Evolutionary conservation across 2,329 filamentous ascomycete genomes (phyloP).

Genomic region (Exserohilum rostratum): DNA sequence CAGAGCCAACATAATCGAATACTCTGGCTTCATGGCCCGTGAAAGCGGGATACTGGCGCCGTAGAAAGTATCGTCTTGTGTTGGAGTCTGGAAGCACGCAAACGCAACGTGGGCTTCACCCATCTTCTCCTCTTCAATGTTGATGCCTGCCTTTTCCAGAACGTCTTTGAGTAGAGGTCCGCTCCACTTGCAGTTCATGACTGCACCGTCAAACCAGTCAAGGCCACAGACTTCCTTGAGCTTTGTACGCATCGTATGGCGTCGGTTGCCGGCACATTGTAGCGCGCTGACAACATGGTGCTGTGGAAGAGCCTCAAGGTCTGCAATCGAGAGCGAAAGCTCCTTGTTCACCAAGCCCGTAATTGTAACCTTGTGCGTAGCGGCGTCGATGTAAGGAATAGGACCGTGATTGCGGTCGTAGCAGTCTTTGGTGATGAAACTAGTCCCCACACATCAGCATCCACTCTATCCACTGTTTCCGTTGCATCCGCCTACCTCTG

Average conservation of each 20-base stretch:
- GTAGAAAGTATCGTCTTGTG: slow-evolving; percentile 65
- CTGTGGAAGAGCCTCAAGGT: slow-evolving; percentile 59
- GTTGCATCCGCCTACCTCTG: slow-evolving; percentile 43
- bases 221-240: slow-evolving; percentile 65
- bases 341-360: slow-evolving; percentile 56
- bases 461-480: neutral
- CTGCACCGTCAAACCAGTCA: slow-evolving; percentile 65
- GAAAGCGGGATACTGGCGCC: slow-evolving; percentile 59
- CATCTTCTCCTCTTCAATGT: slow-evolving; percentile 36
- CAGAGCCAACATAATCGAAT: slow-evolving; percentile 32
- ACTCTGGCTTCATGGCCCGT: slow-evolving; percentile 25
- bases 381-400: slow-evolving; percentile 56
- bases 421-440: slow-evolving; percentile 57
- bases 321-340: slow-evolving; percentile 54
- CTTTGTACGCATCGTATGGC: slow-evolving; percentile 65
- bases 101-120: slow-evolving; percentile 60
- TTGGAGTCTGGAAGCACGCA: slow-evolving; percentile 59
- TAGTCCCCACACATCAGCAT: slow-evolving; percentile 12
- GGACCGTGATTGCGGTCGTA: slow-evolving; percentile 65
- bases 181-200: slow-evolving; percentile 66
- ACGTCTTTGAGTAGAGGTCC: slow-evolving; percentile 60
- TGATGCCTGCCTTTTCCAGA: slow-evolving; percentile 54
- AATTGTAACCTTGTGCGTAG: slow-evolving; percentile 53
- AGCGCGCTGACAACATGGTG: slow-evolving; percentile 63
- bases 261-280: slow-evolving; percentile 66